A percentile compares a stretch with the other conserved stretches of the same genome.
phyloP scores from a whole-genome alignment of 2,329 filamentous ascomycete genomes.

The Ilyonectria sp. region DNA sequence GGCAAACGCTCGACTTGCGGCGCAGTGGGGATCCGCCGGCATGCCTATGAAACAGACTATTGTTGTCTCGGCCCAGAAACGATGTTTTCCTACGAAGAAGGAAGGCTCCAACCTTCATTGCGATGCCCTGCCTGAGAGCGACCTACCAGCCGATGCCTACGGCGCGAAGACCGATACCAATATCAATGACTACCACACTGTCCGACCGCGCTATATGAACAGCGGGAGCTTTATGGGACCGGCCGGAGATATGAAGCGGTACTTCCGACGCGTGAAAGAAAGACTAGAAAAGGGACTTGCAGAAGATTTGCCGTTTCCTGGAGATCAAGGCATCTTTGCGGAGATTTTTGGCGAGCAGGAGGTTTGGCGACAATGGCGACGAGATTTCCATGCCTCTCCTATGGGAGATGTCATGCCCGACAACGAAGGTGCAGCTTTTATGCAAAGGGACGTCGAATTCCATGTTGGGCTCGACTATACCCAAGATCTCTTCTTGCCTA shows the following conservation, averaged over 20 bases:
- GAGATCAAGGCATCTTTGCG: conserved; percentile 44
- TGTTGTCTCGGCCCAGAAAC: conserved; percentile 44
- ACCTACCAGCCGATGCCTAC: conserved; percentile 42
- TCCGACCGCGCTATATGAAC: conserved; percentile 42
- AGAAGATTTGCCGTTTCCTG: background rate
- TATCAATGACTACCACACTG: conserved; percentile 18
- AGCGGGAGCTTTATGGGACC: conserved; percentile 41
- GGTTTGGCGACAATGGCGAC: conserved; percentile 53
- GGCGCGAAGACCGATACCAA: conserved; percentile 40
- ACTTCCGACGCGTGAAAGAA: conserved; percentile 34
- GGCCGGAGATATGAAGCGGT: conserved; percentile 36
- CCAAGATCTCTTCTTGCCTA: conserved; percentile 38
- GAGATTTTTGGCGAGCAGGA: conserved; percentile 46
- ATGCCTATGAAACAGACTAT: conserved; percentile 45
- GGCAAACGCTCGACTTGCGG: conserved; percentile 34
- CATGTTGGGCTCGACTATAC: conserved; percentile 48
- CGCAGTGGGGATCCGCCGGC: conserved; percentile 29
- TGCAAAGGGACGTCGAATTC: conserved; percentile 43
- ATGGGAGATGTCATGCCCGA: background rate
- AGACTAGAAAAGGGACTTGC: conserved; percentile 30
- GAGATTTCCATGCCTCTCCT: background rate
- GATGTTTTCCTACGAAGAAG: conserved; percentile 38
- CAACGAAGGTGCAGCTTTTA: conserved; percentile 8
- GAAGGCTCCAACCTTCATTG: conserved; percentile 44
- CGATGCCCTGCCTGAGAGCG: conserved; percentile 43